phyloP scores from a whole-genome alignment of 768 basidiomycete species.

The Multifurca ochricompacta region DNA sequence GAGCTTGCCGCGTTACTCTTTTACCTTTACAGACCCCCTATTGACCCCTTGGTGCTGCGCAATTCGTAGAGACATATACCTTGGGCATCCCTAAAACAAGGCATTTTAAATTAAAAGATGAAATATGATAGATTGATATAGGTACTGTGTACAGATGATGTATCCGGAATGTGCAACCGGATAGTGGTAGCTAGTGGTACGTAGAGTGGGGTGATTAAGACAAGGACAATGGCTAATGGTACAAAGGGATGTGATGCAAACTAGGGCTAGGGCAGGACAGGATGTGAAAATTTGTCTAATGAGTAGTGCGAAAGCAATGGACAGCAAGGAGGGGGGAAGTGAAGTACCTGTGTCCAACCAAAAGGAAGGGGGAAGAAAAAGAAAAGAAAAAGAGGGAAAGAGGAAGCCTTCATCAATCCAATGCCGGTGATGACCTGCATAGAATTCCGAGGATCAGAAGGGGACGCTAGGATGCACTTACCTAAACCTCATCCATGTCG shows the following conservation, averaged over 20 bases:
- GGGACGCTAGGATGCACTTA: neutral
- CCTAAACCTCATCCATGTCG: constrained; percentile 10
- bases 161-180: neutral
- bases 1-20: too few relatives aligned
- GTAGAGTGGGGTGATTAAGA: neutral
- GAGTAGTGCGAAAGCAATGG: neutral
- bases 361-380: neutral
- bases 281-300: neutral
- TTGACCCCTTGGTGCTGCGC: too few relatives aligned
- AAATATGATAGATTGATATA: constrained; percentile 2
- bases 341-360: constrained; percentile 6
- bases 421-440: neutral
- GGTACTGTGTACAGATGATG: constrained; percentile 3
- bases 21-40: too few relatives aligned
- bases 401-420: neutral
- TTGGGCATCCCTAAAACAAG: too few relatives aligned
- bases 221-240: neutral
- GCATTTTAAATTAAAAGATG: neutral
- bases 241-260: constrained; percentile 3
- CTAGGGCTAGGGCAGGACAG: neutral
- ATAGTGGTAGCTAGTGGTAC: neutral
- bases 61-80: neutral
- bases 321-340: neutral
- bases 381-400: neutral
- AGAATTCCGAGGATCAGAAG: neutral